A percentile compares a stretch with the other conserved stretches of the same genome.
phyloP scores from a whole-genome alignment of 805 yeast species.

The Dipodascopsis uninucleata region DNA sequence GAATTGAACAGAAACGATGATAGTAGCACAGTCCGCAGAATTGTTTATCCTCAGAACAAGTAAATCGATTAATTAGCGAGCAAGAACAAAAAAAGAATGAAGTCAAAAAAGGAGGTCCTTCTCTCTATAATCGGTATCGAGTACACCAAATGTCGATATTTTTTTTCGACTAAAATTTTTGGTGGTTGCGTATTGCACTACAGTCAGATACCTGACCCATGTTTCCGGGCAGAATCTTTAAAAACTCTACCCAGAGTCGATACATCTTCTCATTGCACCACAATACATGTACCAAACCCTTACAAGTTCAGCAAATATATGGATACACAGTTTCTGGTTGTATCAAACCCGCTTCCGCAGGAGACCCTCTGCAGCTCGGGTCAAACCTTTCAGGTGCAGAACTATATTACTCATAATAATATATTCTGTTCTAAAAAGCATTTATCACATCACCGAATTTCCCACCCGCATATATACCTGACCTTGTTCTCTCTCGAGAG shows the following conservation, averaged over 20 bases:
- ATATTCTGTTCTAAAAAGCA: neutral
- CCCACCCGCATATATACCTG: constrained; percentile 28
- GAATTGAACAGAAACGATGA: too few relatives aligned
- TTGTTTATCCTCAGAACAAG: too few relatives aligned
- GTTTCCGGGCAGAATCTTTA: neutral
- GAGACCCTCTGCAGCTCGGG: constrained; percentile 18
- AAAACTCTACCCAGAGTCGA: neutral
- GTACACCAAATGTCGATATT: constrained; percentile 15
- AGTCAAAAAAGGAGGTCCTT: constrained; percentile 17
- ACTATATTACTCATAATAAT: neutral
- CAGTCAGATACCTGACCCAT: constrained; percentile 8
- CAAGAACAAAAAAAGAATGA: too few relatives aligned
- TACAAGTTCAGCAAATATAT: neutral
- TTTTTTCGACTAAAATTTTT: constrained; percentile 1
- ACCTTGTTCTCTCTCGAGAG: too few relatives aligned
- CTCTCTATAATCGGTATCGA: constrained; percentile 27
- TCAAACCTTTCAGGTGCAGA: neutral
- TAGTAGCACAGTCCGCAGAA: too few relatives aligned
- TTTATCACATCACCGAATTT: constrained; percentile 27
- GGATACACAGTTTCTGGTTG: constrained; percentile 15
- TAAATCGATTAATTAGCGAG: too few relatives aligned
- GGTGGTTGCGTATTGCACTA: constrained; percentile 29
- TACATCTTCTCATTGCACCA: neutral
- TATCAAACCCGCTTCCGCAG: constrained; percentile 27
- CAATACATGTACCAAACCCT: neutral